Base-by-base conservation (phyloP, 164 flowering plant genomes). In the Tinospora cordifolia region DNA sequence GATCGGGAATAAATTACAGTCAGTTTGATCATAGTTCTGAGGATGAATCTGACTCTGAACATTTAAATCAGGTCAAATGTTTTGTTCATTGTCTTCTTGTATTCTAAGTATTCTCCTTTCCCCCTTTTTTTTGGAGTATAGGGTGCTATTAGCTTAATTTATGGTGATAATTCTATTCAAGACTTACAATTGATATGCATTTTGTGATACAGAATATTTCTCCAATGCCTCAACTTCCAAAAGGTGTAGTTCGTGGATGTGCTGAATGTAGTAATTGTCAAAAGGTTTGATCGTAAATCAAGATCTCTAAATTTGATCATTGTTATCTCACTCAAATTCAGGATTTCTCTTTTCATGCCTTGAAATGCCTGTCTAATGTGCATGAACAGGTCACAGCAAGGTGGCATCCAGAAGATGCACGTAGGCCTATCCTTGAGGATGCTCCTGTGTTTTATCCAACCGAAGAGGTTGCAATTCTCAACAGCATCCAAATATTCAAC, bases 381-480 rank as follows among this genome's bases (percentile, higher is more conserved):
- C 75, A 84, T 59, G 68, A 72, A 78, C 85, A 95, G 99, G 98
- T 95, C 17, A 74, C 39, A 68, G 95, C 97, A 54, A 87, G 84
- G 82, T 95, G 98, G 98, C 87, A 67, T 65, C 97, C 96, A 11
- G 87, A 87, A 71, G 85, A 81, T 67, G 85, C 92, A 72, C 69
- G 77, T 74, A 84, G 83, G 79, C 98, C 96, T 60, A 76, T 80
- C 39, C 82, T 95, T 77, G 85, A 81, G 79, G 94, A 90, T n/a
- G 96, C 89, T 79, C 99, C 98, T 66, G 89, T 87, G 22, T 95
- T 91, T 79, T 87, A 91, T 80, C 99, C 99, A 39, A 89, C 75
- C 66, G 96, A 91, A 82, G 97, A 92, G 98, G 98, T 94, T n/a
- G 51, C 71, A n/a, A n/a, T n/a, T n/a, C n/a, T n/a, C n/a, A n/a